Evolutionary conservation across 805 yeast species (phyloP).

Genomic region (Kodamaea leandrae): DNA sequence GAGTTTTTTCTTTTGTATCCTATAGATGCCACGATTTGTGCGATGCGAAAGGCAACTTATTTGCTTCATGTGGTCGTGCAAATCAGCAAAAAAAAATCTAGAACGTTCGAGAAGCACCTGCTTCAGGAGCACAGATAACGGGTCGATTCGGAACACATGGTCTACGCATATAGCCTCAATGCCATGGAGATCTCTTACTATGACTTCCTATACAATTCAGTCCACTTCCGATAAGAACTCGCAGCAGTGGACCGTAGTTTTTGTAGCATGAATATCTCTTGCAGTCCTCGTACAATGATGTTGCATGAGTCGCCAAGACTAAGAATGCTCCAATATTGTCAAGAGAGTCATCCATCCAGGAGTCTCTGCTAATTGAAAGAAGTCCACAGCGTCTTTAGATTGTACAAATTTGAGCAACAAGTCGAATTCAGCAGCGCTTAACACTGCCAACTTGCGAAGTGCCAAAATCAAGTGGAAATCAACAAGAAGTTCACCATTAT

Average conservation of each 20-base stretch:
- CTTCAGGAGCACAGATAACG: too few species aligned
- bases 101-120: conserved; percentile 22
- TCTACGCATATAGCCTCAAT: too few species aligned
- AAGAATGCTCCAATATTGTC: conserved; percentile 43
- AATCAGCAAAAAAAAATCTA: conserved; percentile 15
- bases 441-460: conserved; percentile 53
- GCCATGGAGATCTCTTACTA: too few species aligned
- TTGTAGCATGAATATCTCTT: too few species aligned
- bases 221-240: too few species aligned
- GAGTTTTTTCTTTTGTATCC: conserved; percentile 2
- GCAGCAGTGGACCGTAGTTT: too few species aligned
- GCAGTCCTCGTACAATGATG: too few species aligned
- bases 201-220: too few species aligned
- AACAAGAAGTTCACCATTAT: conserved; percentile 29
- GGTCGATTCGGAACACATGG: too few species aligned
- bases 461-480: conserved; percentile 78
- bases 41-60: conserved; percentile 1
- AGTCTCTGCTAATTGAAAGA: conserved; percentile 51
- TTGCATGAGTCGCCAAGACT: too few species aligned
- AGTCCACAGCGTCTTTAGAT: conserved; percentile 41
- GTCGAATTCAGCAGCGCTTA: conserved; percentile 53
- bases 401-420: conserved; percentile 49
- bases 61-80: conserved; percentile 6
- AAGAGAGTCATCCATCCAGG: conserved; percentile 84
- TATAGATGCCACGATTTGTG: not conserved